phyloP scores from a whole-genome alignment of 2,329 filamentous ascomycete species.

The Onygena corvina region DNA sequence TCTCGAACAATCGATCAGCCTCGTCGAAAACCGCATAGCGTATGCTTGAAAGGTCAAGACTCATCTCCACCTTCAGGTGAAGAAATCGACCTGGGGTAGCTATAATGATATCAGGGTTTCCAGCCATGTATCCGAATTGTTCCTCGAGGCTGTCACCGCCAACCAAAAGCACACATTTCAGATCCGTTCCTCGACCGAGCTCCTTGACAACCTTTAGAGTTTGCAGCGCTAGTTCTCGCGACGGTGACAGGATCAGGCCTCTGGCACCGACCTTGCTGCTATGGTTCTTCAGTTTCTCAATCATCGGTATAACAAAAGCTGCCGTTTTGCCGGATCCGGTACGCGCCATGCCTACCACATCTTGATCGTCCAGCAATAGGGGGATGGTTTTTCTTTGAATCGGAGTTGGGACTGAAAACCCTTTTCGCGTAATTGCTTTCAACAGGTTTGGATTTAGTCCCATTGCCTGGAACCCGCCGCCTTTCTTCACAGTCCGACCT shows the following conservation, averaged over 20 bases:
- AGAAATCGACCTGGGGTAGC: conserved; percentile 93
- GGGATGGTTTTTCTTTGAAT: conserved; percentile 97
- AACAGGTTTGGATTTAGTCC: conserved; percentile 69
- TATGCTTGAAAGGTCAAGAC: conserved; percentile 76
- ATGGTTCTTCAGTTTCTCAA: conserved; percentile 81
- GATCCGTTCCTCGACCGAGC: conserved; percentile 74
- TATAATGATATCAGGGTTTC: conserved; percentile 94
- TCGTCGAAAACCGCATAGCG: conserved; percentile 96
- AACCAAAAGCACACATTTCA: conserved; percentile 80
- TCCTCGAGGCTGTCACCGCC: conserved; percentile 94
- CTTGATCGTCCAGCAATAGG: conserved; percentile 73
- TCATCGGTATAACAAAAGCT: conserved; percentile 96
- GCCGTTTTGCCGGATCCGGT: conserved; percentile 99
- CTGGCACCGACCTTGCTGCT: conserved; percentile 75
- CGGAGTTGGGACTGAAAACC: conserved; percentile 88
- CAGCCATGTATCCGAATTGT: conserved; percentile 83
- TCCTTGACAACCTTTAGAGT: conserved; percentile 96
- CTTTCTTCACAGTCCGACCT: conserved; percentile 80
- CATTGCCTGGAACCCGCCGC: conserved; percentile 95
- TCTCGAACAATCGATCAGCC: conserved; percentile 91
- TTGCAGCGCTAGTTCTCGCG: conserved; percentile 85
- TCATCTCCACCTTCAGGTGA: conserved; percentile 96
- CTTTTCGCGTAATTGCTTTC: conserved; percentile 84
- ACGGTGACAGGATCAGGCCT: conserved; percentile 80
- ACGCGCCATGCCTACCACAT: conserved; percentile 97